Conservation (phyloP, 352 stramenopile species). For the Phytophthora megakarya region DNA sequence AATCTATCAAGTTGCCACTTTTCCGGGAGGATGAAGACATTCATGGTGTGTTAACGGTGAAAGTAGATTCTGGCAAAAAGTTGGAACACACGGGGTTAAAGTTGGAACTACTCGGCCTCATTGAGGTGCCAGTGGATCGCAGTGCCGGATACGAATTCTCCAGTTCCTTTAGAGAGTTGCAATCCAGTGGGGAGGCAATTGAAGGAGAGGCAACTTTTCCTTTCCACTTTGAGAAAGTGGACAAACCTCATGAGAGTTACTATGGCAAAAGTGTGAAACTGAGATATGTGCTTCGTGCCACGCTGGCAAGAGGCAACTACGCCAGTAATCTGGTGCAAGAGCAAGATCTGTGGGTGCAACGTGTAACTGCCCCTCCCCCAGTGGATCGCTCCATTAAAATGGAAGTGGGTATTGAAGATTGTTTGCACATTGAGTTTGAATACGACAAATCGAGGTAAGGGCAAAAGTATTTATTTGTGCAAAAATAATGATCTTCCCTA, state of each 20-base stretch:
- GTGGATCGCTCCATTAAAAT: constrained; percentile 96
- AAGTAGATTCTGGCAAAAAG: constrained; percentile 89
- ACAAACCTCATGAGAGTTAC: constrained; percentile 97
- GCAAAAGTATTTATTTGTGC: constrained; percentile 5
- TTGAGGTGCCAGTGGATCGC: constrained; percentile 89
- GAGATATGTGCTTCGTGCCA: constrained; percentile 96
- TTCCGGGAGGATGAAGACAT: constrained; percentile 64
- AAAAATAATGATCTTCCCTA: not conserved
- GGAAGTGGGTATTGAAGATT: constrained; percentile 99
- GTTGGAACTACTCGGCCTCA: constrained; percentile 95
- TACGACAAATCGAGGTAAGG: constrained; percentile 95
- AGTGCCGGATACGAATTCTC: constrained; percentile 92
- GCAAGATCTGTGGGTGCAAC: constrained; percentile 95
- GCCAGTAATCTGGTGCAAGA: constrained; percentile 91
- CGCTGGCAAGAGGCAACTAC: constrained; percentile 90
- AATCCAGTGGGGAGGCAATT: constrained; percentile 75
- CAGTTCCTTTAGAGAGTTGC: constrained; percentile 89
- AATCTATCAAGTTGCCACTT: constrained; percentile 51
- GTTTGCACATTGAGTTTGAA: constrained; percentile 99
- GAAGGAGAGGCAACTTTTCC: constrained; percentile 64
- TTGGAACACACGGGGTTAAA: constrained; percentile 97
- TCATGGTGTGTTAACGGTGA: constrained; percentile 65
- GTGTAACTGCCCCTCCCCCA: constrained; percentile 55
- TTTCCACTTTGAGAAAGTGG: constrained; percentile 95
- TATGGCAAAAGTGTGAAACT: constrained; percentile 95